phyloP scores from a whole-genome alignment of 768 basidiomycete species.

The Pulveroboletus ravenelii region DNA sequence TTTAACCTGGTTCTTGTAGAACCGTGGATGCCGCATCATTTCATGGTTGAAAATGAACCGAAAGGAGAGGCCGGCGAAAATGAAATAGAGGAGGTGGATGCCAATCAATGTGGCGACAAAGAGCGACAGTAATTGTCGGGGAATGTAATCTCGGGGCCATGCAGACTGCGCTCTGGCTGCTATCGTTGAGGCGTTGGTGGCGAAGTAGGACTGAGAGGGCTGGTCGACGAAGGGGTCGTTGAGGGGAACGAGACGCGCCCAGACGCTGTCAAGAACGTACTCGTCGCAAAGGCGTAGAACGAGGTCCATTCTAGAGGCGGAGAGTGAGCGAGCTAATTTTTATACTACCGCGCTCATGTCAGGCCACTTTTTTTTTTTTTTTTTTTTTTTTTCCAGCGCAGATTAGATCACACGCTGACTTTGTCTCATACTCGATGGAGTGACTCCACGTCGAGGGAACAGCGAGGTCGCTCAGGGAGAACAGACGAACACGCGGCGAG shows the following conservation, averaged over 20 bases:
- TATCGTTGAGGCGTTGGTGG: conserved; percentile 37
- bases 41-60: conserved; percentile 86
- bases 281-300: conserved; percentile 71
- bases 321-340: conserved; percentile 3
- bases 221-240: conserved; percentile 37
- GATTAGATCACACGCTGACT: conserved; percentile 19
- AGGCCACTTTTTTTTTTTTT: conserved; percentile 36
- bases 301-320: conserved; percentile 64
- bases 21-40: conserved; percentile 93
- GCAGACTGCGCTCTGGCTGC: conserved; percentile 49
- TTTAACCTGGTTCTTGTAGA: conserved; percentile 81
- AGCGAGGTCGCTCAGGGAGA: not conserved
- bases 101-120: conserved; percentile 69
- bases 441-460: not conserved
- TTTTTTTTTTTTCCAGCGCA: not conserved
- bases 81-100: conserved; percentile 81
- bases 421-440: too few relatives aligned
- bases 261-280: conserved; percentile 71
- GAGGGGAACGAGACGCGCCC: conserved; percentile 68
- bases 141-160: conserved; percentile 82
- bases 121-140: conserved; percentile 74
- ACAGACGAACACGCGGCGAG: not conserved
- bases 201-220: conserved; percentile 18
- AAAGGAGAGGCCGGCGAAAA: conserved; percentile 84
- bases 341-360: conserved; percentile 17